Evolutionary conservation across 2,329 filamentous ascomycete species (phyloP), one percentile per base, ranked within the genome.

Genomic region (Penicillium italicum): DNA sequence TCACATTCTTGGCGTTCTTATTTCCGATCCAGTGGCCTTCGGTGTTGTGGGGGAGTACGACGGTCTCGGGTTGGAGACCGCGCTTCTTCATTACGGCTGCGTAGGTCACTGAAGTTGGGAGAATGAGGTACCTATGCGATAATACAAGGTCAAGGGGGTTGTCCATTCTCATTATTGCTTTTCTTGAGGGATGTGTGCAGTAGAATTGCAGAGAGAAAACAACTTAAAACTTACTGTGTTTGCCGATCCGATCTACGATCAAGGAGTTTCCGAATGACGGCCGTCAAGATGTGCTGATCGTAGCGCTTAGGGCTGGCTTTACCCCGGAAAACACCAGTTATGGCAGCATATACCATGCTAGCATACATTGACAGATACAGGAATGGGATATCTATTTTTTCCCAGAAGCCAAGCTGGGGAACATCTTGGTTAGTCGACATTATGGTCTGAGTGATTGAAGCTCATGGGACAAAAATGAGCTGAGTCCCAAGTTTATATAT

Each of bases 21-120:
- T 73, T 70, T 16, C 73, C 73, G n/a, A 76, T 59, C 73, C 73
- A 76, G 58, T 72, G 68, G 14, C 72, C 73, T 41, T 64, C 58
- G 11, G 67, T 66, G 22, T 65, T 68, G 37, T 75, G 64, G 1
- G 66, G 60, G 4, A 76, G 66, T 3, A 61, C 5, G 3, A 75
- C 65, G 0, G 61, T 67, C 38, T 72, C 65, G 3, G 70, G 65
- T 14, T 64, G 55, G 8, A 71, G 59, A 11, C 65, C 62, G 33
- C 63, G 60, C 34, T 59, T 57, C 42, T 66, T 65, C 60, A 67
- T 66, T 42, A 53, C 62, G 6, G 48, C 12, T 37, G 65, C 61
- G 36, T 74, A 75, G 10, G 42, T 51, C 6, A 64, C 55, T 28
- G 60, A 51, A 3, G 72, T 71, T 3, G 71, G 38, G 1, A 62